These are phyloP conservation scores for Areca catechu DNA, from an alignment of 176 grass and related monocot species.

Conservation along the genomic window DNA sequence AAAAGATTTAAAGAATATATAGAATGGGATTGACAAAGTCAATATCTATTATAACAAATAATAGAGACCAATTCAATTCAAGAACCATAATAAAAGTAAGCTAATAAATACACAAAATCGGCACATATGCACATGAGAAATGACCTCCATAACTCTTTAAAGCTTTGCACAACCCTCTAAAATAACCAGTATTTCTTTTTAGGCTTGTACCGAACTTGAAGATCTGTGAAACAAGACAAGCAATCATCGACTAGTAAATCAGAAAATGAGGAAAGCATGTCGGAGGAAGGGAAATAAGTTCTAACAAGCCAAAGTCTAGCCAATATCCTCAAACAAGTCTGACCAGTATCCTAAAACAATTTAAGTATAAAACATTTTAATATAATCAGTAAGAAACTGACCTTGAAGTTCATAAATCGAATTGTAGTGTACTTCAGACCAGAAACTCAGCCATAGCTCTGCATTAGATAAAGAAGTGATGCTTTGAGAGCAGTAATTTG, in stretches of 20 bases:
- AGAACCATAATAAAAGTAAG: no score
- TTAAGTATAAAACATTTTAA: background rate
- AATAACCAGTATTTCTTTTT: conserved; percentile 93
- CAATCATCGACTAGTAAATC: background rate
- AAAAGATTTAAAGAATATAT: no score
- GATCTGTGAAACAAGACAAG: conserved; percentile 29
- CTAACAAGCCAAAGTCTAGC: no score
- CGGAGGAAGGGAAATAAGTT: background rate
- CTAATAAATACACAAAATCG: no score
- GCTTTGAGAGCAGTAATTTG: background rate
- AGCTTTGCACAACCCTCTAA: conserved; percentile 11
- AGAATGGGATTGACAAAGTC: no score
- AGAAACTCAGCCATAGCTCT: conserved; percentile 98
- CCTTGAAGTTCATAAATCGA: conserved; percentile 87
- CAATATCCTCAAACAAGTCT: background rate
- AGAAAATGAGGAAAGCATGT: background rate
- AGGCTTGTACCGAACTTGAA: conserved; percentile 63
- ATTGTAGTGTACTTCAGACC: conserved; percentile 99
- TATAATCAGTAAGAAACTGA: conserved; percentile 13
- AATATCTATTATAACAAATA: no score
- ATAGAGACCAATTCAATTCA: no score
- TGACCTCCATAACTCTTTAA: background rate
- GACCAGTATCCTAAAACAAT: background rate
- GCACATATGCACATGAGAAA: background rate
- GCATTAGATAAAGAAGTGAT: conserved; percentile 15